Evolutionary conservation across 441 rosid genomes (phyloP).

Genomic region (Kokia cookei): DNA sequence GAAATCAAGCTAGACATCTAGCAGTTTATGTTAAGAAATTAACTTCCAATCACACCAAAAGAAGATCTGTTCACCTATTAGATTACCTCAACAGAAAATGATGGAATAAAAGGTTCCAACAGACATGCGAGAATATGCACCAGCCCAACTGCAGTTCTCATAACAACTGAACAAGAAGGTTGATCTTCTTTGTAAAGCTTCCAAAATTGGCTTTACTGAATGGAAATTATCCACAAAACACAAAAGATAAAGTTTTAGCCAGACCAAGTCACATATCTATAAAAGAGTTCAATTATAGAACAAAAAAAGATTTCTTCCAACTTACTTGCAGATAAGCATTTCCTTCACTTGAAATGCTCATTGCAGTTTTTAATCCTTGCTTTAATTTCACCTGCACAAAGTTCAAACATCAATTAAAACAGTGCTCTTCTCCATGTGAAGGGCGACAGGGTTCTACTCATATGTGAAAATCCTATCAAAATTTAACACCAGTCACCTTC

Average conservation of each 20-base stretch:
- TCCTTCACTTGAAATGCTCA: constrained; percentile 85
- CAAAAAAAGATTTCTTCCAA: background rate
- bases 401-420: background rate
- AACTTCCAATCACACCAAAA: background rate
- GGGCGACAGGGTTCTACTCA: background rate
- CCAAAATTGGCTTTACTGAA: constrained; percentile 86
- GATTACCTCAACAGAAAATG: constrained; percentile 76
- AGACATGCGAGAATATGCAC: constrained; percentile 81
- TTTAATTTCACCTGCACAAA: constrained; percentile 76
- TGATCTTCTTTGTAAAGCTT: constrained; percentile 78
- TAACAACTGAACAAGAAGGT: constrained; percentile 65
- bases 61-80: constrained; percentile 2
- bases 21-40: background rate
- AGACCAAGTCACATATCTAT: constrained; percentile 3
- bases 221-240: constrained; percentile 8
- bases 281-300: constrained; percentile 4
- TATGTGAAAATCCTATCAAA: background rate
- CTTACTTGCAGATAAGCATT: constrained; percentile 83
- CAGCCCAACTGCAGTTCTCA: constrained; percentile 76
- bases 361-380: constrained; percentile 80
- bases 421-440: background rate
- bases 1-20: background rate
- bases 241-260: constrained; percentile 1
- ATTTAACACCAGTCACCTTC: constrained; percentile 43
- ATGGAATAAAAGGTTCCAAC: constrained; percentile 92